Conservation (phyloP, 331 rosid genomes). For the Cydonia oblonga region DNA sequence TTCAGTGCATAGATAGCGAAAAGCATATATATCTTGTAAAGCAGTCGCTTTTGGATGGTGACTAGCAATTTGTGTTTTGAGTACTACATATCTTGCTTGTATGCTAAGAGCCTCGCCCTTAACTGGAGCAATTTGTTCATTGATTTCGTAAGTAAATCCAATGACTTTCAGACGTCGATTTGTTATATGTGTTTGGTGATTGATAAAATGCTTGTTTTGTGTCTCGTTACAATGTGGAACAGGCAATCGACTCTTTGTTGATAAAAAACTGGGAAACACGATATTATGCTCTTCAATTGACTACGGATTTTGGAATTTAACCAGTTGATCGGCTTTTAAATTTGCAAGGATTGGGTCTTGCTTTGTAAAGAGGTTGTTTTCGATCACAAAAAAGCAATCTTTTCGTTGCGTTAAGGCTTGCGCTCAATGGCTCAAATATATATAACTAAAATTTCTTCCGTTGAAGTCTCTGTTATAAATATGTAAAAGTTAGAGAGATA, state of each 20-base stretch:
- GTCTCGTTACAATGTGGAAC: not conserved
- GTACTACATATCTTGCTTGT: not conserved
- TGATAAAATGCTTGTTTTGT: not conserved
- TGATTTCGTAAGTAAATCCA: not conserved
- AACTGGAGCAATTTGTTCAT: not conserved
- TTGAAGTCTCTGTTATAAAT: too few relatives aligned
- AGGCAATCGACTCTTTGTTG: not conserved
- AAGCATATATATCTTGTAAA: not conserved
- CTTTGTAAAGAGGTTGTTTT: too few relatives aligned
- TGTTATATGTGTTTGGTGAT: not conserved
- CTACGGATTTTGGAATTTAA: too few relatives aligned
- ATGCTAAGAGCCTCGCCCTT: too few relatives aligned
- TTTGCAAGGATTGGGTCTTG: too few relatives aligned
- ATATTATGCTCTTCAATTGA: too few relatives aligned
- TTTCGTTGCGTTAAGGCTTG: fast-evolving
- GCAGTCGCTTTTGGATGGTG: not conserved
- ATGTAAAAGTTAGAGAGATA: too few relatives aligned
- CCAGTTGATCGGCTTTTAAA: too few relatives aligned
- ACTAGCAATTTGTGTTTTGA: not conserved
- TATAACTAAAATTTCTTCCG: too few relatives aligned
- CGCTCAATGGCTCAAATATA: fast-evolving
- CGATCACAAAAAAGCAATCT: fast-evolving
- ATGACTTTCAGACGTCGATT: not conserved
- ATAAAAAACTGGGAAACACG: too few relatives aligned
- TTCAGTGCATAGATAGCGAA: not conserved